Base-by-base conservation (phyloP, 306 rosid species). In the Trifolium dubium region DNA sequence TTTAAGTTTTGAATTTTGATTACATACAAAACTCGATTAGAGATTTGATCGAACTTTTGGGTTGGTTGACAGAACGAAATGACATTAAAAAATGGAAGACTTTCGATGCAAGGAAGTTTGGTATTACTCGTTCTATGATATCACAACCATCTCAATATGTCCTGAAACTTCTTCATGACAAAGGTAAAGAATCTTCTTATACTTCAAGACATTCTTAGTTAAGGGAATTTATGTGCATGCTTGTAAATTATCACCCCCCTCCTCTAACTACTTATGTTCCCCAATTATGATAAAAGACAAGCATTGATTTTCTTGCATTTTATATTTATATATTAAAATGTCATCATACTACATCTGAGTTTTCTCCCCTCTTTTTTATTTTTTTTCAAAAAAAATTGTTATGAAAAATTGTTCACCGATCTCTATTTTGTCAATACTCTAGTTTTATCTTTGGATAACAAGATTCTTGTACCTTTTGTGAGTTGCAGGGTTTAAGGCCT, bases 401-500 rank as follows among this genome's bases (percentile, higher is more conserved):
- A n/a, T n/a, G n/a, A n/a, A n/a, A 23, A 37, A 51, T 56, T n/a
- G 9, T 67, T 54, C 30, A 29, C 31, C 72, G 18, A 61, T 58
- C 11, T 61, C 4, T 63, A 30, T 68, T 72, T 66, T 32, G 53
- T 44, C 37, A 43, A 40, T 56, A 65, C 44, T 5, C 70, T 11
- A 2, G 23, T 18, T 75, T 59, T 55, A 18, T 14, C 68, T 23
- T 60, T 59, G 29, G 18, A 28, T 82, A 53, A 63, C 67, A 73
- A 69, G 19, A 60, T 41, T 67, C 69, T 54, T 78, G 60, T 19
- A n/a, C 67, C 40, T 50, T 13, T 47, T 77, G 56, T 76, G 40
- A 43, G 30, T 35, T 83, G 67, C 91, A 92, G 97, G 99, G 55
- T 92, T 79, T 85, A 89, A 94, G 62, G 83, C 96, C 76, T 94